Conservation (phyloP, 768 basidiomycete species). For the Boletellus sp. region DNA sequence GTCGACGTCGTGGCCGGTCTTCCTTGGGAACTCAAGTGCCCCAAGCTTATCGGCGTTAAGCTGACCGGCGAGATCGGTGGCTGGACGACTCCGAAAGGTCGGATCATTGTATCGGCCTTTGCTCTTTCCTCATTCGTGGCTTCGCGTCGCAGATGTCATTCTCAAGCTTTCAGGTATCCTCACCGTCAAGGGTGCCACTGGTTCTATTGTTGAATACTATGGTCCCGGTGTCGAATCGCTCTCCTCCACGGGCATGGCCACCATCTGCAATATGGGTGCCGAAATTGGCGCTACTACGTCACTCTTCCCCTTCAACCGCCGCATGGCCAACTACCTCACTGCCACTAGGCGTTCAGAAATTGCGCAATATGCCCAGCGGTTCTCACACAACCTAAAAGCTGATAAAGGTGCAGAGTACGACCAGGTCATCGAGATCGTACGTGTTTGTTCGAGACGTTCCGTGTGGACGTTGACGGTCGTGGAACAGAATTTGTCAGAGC, state of each 20-base stretch:
- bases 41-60: constrained; percentile 98
- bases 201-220: constrained; percentile 96
- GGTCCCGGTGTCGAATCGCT: constrained; percentile 94
- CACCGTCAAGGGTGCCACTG: constrained; percentile 99
- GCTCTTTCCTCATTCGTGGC: constrained; percentile 7
- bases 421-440: constrained; percentile 84
- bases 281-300: constrained; percentile 99
- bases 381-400: constrained; percentile 86
- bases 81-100: constrained; percentile 98
- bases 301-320: constrained; percentile 95
- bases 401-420: constrained; percentile 92
- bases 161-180: constrained; percentile 98
- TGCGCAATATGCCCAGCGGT: constrained; percentile 82
- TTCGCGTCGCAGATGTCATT: constrained; percentile 70
- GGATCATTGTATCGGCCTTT: constrained; percentile 8
- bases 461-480: neutral
- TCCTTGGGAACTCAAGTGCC: constrained; percentile 99
- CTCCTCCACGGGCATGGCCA: constrained; percentile 98
- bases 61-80: constrained; percentile 92
- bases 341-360: constrained; percentile 92
- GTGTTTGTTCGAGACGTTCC: constrained; percentile 25
- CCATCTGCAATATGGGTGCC: constrained; percentile 99
- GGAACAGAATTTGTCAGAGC: constrained; percentile 83
- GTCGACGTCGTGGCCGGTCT: constrained; percentile 98
- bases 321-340: constrained; percentile 90